Evolutionary conservation across 2,329 filamentous ascomycete genomes (phyloP).

Genomic region (Colletotrichum coccodes): DNA sequence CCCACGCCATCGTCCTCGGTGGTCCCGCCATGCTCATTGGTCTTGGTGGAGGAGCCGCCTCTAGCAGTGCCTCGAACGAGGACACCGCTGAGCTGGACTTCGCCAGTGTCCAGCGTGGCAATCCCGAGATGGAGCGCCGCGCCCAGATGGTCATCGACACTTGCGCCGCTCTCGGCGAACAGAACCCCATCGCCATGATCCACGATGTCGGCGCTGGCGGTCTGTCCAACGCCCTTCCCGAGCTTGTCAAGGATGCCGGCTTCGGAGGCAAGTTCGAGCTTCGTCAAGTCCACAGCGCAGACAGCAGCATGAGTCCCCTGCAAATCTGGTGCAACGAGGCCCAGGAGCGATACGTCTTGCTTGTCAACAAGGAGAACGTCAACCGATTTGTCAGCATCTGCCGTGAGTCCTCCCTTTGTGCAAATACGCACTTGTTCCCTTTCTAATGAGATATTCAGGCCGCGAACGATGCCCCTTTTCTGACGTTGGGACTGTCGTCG

Average conservation of each 20-base stretch:
- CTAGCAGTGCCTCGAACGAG: constrained; percentile 88
- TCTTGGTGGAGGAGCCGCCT: constrained; percentile 93
- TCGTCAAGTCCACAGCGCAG: constrained; percentile 91
- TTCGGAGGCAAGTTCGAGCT: constrained; percentile 93
- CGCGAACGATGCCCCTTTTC: constrained; percentile 94
- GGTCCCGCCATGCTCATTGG: constrained; percentile 98
- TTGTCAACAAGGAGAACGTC: constrained; percentile 83
- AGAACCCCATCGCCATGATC: constrained; percentile 95
- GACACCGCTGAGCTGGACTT: constrained; percentile 94
- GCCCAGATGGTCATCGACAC: constrained; percentile 99
- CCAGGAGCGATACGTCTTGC: constrained; percentile 94
- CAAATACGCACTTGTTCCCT: not conserved
- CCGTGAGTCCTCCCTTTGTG: constrained; percentile 48
- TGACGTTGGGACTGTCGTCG: constrained; percentile 82
- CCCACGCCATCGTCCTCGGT: constrained; percentile 90
- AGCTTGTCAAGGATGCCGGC: constrained; percentile 90
- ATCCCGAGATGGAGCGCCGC: constrained; percentile 93
- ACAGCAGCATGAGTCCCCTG: constrained; percentile 91
- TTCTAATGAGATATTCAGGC: constrained; percentile 51
- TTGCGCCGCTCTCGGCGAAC: constrained; percentile 83
- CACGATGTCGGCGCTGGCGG: constrained; percentile 98
- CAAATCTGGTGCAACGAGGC: constrained; percentile 99
- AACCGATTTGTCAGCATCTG: constrained; percentile 79
- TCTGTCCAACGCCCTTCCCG: constrained; percentile 77
- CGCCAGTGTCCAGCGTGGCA: constrained; percentile 95